Evolutionary conservation across 768 basidiomycete species (phyloP).

Genomic region (Tylopilus rubrobrunneus): DNA sequence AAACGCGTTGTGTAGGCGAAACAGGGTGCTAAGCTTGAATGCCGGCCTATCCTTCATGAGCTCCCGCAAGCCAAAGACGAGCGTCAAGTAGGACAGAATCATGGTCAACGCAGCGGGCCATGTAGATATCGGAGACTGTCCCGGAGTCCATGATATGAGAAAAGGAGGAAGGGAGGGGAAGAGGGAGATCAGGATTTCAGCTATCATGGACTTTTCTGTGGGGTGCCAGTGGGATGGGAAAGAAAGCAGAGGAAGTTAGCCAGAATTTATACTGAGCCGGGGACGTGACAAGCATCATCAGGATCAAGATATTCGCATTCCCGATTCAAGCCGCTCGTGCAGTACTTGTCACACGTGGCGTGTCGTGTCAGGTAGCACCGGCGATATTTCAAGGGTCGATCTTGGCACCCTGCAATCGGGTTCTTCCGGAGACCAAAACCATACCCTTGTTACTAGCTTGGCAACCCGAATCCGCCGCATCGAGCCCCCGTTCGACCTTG

Average conservation of each 20-base stretch:
- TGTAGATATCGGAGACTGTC: slow-evolving; percentile 79
- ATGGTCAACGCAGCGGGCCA: slow-evolving; percentile 59
- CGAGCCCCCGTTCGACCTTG: no score
- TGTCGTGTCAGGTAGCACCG: no score
- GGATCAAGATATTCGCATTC: not conserved
- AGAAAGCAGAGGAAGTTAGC: not conserved
- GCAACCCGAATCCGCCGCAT: no score
- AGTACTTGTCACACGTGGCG: no score
- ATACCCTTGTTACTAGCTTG: no score
- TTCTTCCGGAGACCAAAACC: no score
- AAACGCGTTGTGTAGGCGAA: slow-evolving; percentile 84
- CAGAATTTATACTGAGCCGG: not conserved
- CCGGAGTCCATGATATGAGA: slow-evolving; percentile 63
- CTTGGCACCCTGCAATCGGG: no score
- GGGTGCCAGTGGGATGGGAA: not conserved
- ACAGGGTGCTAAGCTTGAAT: slow-evolving; percentile 66
- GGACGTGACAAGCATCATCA: not conserved
- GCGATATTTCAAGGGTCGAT: no score
- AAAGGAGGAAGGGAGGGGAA: slow-evolving; percentile 43
- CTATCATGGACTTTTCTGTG: not conserved
- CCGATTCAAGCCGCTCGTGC: not conserved
- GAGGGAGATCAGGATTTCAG: not conserved
- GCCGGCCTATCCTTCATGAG: slow-evolving; percentile 76
- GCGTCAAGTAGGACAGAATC: slow-evolving; percentile 72
- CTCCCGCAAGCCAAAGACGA: slow-evolving; percentile 78